Base-by-base conservation (phyloP, 192 early-diverging fungal genomes). In the Umbelopsis sp. region DNA sequence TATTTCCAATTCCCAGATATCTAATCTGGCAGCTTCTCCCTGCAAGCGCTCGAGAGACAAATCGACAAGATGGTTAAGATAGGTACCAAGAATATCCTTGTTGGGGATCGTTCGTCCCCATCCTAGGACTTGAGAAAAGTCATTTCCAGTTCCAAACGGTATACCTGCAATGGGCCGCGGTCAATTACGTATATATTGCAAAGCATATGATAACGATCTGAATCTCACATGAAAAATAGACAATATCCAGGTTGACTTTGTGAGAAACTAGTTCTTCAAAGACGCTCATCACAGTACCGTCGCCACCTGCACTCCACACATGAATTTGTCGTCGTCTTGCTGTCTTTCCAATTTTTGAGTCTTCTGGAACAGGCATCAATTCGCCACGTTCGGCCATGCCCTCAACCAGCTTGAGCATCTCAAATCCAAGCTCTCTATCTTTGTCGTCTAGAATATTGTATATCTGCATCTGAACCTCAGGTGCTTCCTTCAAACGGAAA, bases 121-220 rank as follows among this genome's bases (percentile, higher is more conserved):
- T 15, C 91, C 91, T 30, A 92, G 78, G 41, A 89, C 89, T 64
- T 92, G 89, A n/a, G 80, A 82, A 71, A 92, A 85, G 71, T 92
- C 90, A 71, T 92, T 92, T 51, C 90, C 90, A 1, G 91, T 91
- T 23, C 91, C 91, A 66, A 91, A 92, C 5, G 91, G 91, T 46
- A 91, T 90, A 72, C 78, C 78, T 79, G 23, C 35, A 25, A 30
- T 4, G 4, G 18, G 25, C 11, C 16, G 27, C 67, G 44, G 7
- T 3, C 21, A 27, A 47, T 23, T 50, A 64, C 22, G 27, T 2
- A 48, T 66, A 6, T 16, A 49, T 41, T 15, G 20, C 5, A 52
- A 22, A 53, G n/a, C 22, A 53, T 10, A 23, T 18, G 10, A n/a
- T 2, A 33, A 13, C 27, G 21, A 69, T 55, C 33, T 37, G 18